Conservation (phyloP, 345 rosid species). For the Eutrema heterophyllum region DNA sequence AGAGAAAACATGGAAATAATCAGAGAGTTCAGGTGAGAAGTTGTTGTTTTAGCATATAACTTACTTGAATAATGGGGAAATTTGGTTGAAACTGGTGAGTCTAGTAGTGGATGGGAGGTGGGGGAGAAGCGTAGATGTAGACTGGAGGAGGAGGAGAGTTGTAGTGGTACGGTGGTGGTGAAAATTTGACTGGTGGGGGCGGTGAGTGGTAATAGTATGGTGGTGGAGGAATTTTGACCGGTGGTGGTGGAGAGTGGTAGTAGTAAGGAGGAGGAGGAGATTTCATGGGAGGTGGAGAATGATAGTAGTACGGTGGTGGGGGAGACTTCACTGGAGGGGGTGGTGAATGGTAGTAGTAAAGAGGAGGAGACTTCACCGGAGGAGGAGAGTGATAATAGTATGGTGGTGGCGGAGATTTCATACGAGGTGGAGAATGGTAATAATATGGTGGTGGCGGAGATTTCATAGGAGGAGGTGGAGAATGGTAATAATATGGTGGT, state of each 20-base stretch:
- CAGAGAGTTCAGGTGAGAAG: background rate
- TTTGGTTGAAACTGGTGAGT: background rate
- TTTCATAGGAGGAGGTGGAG: conserved; percentile 23
- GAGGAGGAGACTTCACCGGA: conserved; percentile 10
- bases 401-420: conserved; percentile 18
- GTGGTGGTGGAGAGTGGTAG: conserved; percentile 32
- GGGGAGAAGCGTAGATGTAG: conserved; percentile 28
- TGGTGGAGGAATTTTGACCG: conserved; percentile 1
- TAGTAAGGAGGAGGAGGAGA: conserved; percentile 25
- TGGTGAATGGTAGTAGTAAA: conserved; percentile 18
- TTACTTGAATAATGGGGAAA: conserved; percentile 14
- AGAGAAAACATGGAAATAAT: background rate
- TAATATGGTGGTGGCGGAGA: conserved; percentile 27
- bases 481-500: conserved; percentile 21
- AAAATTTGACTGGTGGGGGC: conserved; percentile 9
- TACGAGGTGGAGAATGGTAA: conserved; percentile 27
- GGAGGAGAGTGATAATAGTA: conserved; percentile 32
- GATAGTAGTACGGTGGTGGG: conserved; percentile 24
- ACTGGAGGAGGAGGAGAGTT: conserved; percentile 34
- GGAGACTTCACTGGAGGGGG: conserved; percentile 23
- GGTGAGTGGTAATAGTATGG: conserved; percentile 29
- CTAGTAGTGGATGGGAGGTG: conserved; percentile 34
- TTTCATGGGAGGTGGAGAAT: conserved; percentile 21
- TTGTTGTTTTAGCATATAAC: background rate
- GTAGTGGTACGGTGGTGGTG: conserved; percentile 28